Evolutionary conservation across 306 rosid species (phyloP), one percentile per base, ranked within the genome.

Genomic region (Quercus bicolor): DNA sequence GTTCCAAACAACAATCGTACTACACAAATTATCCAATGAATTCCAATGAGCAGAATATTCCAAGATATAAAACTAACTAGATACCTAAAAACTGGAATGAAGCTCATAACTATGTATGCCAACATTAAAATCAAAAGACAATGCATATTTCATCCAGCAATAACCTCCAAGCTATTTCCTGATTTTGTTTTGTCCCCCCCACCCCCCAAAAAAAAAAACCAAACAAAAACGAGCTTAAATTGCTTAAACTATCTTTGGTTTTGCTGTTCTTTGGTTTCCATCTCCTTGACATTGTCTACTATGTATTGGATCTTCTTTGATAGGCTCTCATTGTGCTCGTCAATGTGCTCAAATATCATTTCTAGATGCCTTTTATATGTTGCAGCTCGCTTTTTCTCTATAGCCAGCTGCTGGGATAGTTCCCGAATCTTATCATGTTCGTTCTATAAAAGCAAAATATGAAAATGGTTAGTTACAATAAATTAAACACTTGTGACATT

Each of bases 351-450:
- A 40, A 95, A 93, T 80, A 95, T 78, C 81, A 91, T 80, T 77
- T 95, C 99, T 62, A 95, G 91, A 80, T 93, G 99, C 85, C 98
- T 93, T 88, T 93, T 95, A 83, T 95, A 93, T 2, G 89, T 83
- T 3, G 94, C 98, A 1, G 96, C 84, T 84, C 98, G 90, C 85
- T 91, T 95, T 76, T 87, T 95, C 92, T 95, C 99, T 60, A 81
- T 31, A 12, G 96, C 89, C 85, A 95, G 85, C 82, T 93, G 97
- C 83, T 95, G 98, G 57, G 97, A 84, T 69, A 95, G 83, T 80
- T 95, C 99, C 74, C 90, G 92, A 68, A 95, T 90, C 86, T 89
- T 95, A 77, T 95, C 99, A 15, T 90, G 96, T 68, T 95, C 96
- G 57, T 81, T 93, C 99, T 93, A 87, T 80, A 72, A 76, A 56